Percentiles rank a stretch among this genome's conserved stretches.
Evolutionary conservation across 306 rosid genomes (phyloP).

Genomic region (Malus orientalis): DNA sequence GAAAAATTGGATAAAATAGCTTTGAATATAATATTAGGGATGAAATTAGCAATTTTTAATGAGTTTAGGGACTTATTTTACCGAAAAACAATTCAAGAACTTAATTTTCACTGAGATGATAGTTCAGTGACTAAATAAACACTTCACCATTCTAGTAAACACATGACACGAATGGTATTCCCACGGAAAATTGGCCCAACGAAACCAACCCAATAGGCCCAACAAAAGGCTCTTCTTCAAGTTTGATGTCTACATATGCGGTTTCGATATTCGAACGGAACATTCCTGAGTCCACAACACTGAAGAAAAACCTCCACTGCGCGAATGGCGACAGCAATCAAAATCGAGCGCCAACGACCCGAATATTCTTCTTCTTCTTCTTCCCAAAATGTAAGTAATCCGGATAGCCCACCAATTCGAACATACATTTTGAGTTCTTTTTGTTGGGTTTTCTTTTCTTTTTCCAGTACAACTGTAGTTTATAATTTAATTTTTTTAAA

Average conservation of each 20-base stretch:
- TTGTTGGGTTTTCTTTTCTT: not conserved
- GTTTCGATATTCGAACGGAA: not conserved
- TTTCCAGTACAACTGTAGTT: not conserved
- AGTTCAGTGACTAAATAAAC: too few species aligned
- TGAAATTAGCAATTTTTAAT: too few species aligned
- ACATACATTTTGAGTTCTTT: not conserved
- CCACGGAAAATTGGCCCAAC: not conserved
- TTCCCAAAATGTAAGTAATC: slow-evolving; percentile 11
- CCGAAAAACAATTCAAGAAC: fast-evolving
- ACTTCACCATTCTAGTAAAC: too few species aligned
- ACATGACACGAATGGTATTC: not conserved
- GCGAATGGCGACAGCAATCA: slow-evolving; percentile 3
- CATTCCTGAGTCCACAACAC: not conserved
- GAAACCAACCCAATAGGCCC: not conserved
- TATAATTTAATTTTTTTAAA: not conserved
- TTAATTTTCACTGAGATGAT: fast-evolving
- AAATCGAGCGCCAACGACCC: slow-evolving; percentile 4
- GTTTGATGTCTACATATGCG: not conserved
- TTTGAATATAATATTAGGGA: too few species aligned
- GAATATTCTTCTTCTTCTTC: slow-evolving; percentile 16
- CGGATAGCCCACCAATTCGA: not conserved
- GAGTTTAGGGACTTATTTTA: too few species aligned
- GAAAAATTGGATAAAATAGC: too few species aligned
- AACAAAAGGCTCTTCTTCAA: not conserved
- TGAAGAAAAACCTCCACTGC: slow-evolving; percentile 14